Base-by-base conservation (phyloP, 495 filamentous ascomycete genomes). In the Peziza echinospora region DNA sequence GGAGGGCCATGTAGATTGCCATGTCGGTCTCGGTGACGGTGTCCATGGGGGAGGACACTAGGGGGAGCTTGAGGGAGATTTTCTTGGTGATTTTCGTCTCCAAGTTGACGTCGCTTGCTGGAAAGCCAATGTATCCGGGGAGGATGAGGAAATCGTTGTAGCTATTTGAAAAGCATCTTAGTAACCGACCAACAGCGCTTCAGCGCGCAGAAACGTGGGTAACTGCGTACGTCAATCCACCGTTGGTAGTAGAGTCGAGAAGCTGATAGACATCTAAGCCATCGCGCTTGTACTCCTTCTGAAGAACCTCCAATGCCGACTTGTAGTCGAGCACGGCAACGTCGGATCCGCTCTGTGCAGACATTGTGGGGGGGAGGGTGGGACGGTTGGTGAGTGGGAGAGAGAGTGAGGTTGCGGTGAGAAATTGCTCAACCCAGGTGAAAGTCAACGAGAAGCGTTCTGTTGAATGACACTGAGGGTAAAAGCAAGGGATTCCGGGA, bases 21-120 rank as follows among this genome's bases (percentile, higher is more conserved):
- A 99, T 99, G 61, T 89, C 84, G 63, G 91, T 80, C 66, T 96
- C 89, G 11, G 89, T 99, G 57, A 99, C 89, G 26, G 89, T 99
- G 70, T 99, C 89, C 89, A 99, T 99, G 55, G 89, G 91, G 21
- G 86, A 94, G 21, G 91, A 96, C 42, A 93, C 71, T 54, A 99
- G 78, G 34, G 89, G 89, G 8, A 82, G 84, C 71, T 93, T 99
- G 55, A 99, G 67, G 11, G 77, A 74, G 63, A 96, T 87, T 53
- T 83, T 76, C 73, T 85, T 92, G 51, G 89, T 96, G 51, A 99
- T 73, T 30, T 81, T 83, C 16, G 86, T 82, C 45, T 94, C 89
- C 41, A 96, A 78, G 44, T 65, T 66, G 46, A 96, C 91, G 54
- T 82, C 81, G 39, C 82, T 84, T 48, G 91, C 87, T 47, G 89